phyloP scores from a whole-genome alignment of 2,329 filamentous ascomycete species.

The Hypoxylon sp. region DNA sequence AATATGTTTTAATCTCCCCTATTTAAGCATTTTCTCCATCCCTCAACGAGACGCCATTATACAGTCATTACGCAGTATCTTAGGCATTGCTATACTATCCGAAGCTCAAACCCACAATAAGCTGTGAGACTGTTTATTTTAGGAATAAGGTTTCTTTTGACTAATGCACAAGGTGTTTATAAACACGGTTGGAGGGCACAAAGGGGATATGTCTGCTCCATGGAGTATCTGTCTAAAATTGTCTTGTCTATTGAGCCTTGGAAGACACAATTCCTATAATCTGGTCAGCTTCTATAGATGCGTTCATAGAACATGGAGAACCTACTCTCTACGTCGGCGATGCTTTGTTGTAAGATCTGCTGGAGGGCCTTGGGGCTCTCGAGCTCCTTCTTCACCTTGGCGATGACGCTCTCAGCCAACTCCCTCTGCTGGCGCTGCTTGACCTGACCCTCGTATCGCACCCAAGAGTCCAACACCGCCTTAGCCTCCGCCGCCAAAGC shows the following conservation, averaged over 20 bases:
- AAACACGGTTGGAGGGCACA: conserved; percentile 60
- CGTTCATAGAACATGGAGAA: conserved; percentile 16
- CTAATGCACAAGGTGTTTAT: conserved; percentile 70
- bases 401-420: conserved; percentile 89
- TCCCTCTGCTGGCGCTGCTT: conserved; percentile 99
- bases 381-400: conserved; percentile 98
- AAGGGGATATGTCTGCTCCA: conserved; percentile 56
- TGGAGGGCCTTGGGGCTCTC: conserved; percentile 97
- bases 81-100: no score
- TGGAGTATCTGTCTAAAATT: conserved; percentile 45
- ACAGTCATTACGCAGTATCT: no score
- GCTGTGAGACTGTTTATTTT: conserved; percentile 13
- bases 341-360: conserved; percentile 97
- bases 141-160: conserved; percentile 51
- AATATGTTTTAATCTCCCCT: no score
- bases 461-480: conserved; percentile 95
- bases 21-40: conserved; percentile 4
- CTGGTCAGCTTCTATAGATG: conserved; percentile 47
- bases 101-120: conserved; percentile 11
- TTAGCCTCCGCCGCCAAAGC: conserved; percentile 93
- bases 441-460: conserved; percentile 97
- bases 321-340: conserved; percentile 94
- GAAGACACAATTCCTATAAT: conserved; percentile 66
- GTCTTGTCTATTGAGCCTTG: conserved; percentile 68
- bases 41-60: background rate